Evolutionary conservation across 495 filamentous ascomycete genomes (phyloP), one percentile per base, ranked within the genome.

Genomic region (Aspergillus nanangensis): DNA sequence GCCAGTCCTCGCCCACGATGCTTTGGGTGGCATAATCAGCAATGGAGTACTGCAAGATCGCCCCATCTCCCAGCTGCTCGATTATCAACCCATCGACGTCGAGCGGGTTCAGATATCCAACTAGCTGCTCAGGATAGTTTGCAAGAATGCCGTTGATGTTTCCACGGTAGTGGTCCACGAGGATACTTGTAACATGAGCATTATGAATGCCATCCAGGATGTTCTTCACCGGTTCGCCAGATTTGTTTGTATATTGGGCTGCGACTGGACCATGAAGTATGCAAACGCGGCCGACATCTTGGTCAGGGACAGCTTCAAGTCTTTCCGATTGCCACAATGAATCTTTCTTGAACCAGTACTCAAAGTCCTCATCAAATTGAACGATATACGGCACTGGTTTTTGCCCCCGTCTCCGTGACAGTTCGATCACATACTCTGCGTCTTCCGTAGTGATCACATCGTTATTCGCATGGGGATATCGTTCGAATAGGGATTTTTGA

Each of bases 311-410:
- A 27, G 93, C 93, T 50, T 89, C 92, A 10, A 98, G 78, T 60
- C 96, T 90, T 66, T 98, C 93, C 0, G 90, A 96, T 67, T 98
- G 93, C 93, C 93, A 98, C 21, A 98, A 80, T n/a, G 92, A 96
- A 66, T 98, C 93, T 70, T 98, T 98, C 82, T 98, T 98, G 83
- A 98, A 97, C 73, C 85, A 98, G 65, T 90, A 94, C 63, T 96
- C 93, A 40, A 98, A 96, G 53, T 87, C 92, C 43, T 95, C 92
- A 63, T 98, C 93, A 20, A 98, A 76, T 3, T 82, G 75, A 10
- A 93, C 93, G 38, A 98, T 90, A 58, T 97, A 98, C 2, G 92
- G 92, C 11, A 93, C 87, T 1, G 93, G 93, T 73, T 98, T 98
- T 74, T 98, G 94, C n/a, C 87, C 87, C 25, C 86, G 87, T 5